Conservation (phyloP, 2,329 filamentous ascomycete genomes). For the Bipolaris oryzae region DNA sequence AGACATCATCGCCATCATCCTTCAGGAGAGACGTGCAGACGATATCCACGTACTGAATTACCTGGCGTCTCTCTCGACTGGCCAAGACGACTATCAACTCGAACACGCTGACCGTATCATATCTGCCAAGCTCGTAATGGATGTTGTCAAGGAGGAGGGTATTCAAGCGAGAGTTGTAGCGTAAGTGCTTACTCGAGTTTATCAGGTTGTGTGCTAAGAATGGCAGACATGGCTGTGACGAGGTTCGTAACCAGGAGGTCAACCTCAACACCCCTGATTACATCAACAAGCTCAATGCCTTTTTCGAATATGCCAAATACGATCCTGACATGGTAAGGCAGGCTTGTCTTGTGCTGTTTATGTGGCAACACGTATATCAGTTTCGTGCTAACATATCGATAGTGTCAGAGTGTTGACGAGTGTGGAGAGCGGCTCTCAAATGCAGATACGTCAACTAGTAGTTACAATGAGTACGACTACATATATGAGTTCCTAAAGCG, state of each 20-base stretch:
- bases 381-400: neutral
- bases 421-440: conserved; percentile 18
- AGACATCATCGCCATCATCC: conserved; percentile 22
- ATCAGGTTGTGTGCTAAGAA: neutral
- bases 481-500: conserved; percentile 26
- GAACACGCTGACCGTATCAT: conserved; percentile 38
- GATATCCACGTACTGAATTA: conserved; percentile 32
- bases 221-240: conserved; percentile 28
- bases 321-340: conserved; percentile 30
- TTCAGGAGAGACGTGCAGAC: conserved; percentile 21
- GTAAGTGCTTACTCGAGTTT: conserved; percentile 12
- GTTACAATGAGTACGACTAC: conserved; percentile 27
- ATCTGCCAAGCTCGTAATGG: conserved; percentile 35
- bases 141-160: conserved; percentile 23
- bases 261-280: conserved; percentile 8
- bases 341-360: neutral
- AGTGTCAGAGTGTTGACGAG: conserved; percentile 28
- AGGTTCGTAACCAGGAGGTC: conserved; percentile 14
- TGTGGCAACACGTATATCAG: neutral
- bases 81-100: conserved; percentile 12
- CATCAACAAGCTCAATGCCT: conserved; percentile 16
- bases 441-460: conserved; percentile 1
- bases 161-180: conserved; percentile 18
- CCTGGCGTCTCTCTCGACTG: conserved; percentile 20
- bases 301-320: conserved; percentile 30